Conservation (phyloP, 2,329 filamentous ascomycete species). For the Clonostachys rhizophaga region DNA sequence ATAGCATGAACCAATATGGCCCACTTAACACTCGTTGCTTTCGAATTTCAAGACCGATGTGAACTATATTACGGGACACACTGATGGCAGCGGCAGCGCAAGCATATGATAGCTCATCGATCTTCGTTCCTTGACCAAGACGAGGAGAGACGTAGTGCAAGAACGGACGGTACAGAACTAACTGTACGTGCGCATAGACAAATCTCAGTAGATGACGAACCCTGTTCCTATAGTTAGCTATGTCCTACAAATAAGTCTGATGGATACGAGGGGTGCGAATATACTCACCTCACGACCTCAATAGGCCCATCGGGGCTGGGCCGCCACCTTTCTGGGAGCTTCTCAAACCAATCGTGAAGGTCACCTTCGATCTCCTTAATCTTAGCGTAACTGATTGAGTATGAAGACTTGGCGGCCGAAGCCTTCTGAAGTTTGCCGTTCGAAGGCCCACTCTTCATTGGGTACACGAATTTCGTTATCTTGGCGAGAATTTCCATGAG, state of each 20-base stretch:
- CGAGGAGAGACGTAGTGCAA: conserved; percentile 75
- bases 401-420: conserved; percentile 41
- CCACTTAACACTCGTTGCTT: conserved; percentile 71
- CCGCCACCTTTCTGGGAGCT: conserved; percentile 70
- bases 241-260: background rate
- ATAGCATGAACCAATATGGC: conserved; percentile 83
- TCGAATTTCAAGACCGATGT: conserved; percentile 75
- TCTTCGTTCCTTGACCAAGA: conserved; percentile 45
- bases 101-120: conserved; percentile 76
- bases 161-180: conserved; percentile 79
- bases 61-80: conserved; percentile 69
- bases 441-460: conserved; percentile 51
- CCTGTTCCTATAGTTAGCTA: conserved; percentile 17
- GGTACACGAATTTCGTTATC: conserved; percentile 63
- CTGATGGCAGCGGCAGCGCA: conserved; percentile 61
- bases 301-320: conserved; percentile 73
- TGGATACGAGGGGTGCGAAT: background rate
- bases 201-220: conserved; percentile 74
- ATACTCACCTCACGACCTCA: conserved; percentile 68
- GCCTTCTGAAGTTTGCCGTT: conserved; percentile 28
- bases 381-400: conserved; percentile 57
- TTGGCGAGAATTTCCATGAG: conserved; percentile 61
- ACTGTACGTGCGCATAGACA: conserved; percentile 78
- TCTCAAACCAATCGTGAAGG: conserved; percentile 58
- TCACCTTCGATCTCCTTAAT: conserved; percentile 63